Percentiles rank a stretch among this genome's conserved stretches.
These are phyloP conservation scores for Leptographium galeiforme DNA, from an alignment of 2,329 filamentous ascomycete genomes.

Conservation along the genomic window DNA sequence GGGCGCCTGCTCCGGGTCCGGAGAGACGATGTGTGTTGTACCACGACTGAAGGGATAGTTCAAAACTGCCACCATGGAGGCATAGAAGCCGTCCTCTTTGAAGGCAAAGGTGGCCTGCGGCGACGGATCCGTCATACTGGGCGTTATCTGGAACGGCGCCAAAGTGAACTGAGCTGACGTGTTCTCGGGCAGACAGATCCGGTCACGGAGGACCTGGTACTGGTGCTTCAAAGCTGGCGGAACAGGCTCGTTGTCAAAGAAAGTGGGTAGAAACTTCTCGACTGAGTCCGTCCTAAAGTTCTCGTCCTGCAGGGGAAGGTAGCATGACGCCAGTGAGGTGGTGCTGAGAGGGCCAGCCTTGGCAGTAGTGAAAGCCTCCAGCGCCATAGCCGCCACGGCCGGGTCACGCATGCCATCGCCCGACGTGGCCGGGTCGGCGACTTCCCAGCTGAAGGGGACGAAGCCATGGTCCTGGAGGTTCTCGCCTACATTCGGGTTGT, in stretches of 20 bases:
- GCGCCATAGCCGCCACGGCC: slow-evolving; percentile 14
- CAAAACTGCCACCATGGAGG: slow-evolving; percentile 42
- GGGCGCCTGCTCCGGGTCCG: slow-evolving; percentile 19
- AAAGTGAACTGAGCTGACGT: neutral
- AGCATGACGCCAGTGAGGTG: neutral
- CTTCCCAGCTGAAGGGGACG: slow-evolving; percentile 18
- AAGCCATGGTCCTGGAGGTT: slow-evolving; percentile 30
- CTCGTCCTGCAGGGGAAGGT: neutral
- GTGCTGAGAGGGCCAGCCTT: slow-evolving; percentile 3
- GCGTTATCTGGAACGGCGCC: slow-evolving; percentile 1
- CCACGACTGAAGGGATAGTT: slow-evolving; percentile 50
- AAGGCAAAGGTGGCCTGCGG: slow-evolving; percentile 2
- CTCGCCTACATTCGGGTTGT: slow-evolving; percentile 30
- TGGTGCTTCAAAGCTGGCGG: neutral
- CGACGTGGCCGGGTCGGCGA: slow-evolving; percentile 21
- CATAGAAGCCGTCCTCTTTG: slow-evolving; percentile 28
- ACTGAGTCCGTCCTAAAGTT: neutral
- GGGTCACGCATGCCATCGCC: slow-evolving; percentile 17
- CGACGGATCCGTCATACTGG: slow-evolving; percentile 1
- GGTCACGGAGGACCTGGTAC: neutral
- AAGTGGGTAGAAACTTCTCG: neutral
- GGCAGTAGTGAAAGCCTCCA: slow-evolving; percentile 16
- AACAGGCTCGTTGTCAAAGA: neutral
- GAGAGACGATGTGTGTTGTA: slow-evolving; percentile 38
- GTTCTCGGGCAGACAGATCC: neutral